Evolutionary conservation across 139 green algal genomes (phyloP).

Genomic region (Zygnema circumcarinatum): DNA sequence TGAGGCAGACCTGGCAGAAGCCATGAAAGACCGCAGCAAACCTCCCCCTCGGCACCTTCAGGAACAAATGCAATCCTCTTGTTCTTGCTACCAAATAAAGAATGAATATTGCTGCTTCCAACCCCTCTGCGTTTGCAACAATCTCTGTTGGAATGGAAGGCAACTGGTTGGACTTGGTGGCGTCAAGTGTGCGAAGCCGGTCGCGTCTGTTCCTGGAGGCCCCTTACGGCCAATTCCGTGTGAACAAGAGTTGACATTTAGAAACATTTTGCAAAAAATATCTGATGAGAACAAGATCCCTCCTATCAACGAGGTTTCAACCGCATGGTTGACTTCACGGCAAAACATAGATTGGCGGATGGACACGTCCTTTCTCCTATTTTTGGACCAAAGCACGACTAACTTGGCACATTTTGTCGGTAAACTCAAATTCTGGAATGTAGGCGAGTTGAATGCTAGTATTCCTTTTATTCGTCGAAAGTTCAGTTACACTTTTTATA

Average conservation of each 20-base stretch:
- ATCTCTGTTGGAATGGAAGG: slow-evolving; percentile 10
- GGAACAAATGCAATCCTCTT: background rate
- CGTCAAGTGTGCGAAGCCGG: background rate
- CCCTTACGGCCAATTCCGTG: background rate
- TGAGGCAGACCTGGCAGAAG: background rate
- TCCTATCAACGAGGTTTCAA: background rate
- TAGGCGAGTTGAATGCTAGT: background rate
- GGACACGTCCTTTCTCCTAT: slow-evolving; percentile 34
- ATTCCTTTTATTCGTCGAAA: background rate
- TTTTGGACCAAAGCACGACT: slow-evolving; percentile 10
- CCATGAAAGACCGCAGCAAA: background rate
- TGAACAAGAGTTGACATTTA: background rate
- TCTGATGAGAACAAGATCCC: background rate
- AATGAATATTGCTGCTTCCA: slow-evolving; percentile 39
- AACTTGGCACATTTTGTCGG: slow-evolving; percentile 28
- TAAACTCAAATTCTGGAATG: background rate
- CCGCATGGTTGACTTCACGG: background rate
- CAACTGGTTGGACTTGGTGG: background rate
- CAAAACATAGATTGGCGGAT: background rate
- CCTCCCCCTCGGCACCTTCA: background rate
- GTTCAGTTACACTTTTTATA: background rate
- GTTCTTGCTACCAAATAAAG: slow-evolving; percentile 37
- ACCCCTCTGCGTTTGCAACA: slow-evolving; percentile 9
- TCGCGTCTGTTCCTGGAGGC: background rate
- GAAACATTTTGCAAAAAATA: background rate